Base-by-base conservation (phyloP, 2,329 filamentous ascomycete genomes). In the Trichoderma sp. region DNA sequence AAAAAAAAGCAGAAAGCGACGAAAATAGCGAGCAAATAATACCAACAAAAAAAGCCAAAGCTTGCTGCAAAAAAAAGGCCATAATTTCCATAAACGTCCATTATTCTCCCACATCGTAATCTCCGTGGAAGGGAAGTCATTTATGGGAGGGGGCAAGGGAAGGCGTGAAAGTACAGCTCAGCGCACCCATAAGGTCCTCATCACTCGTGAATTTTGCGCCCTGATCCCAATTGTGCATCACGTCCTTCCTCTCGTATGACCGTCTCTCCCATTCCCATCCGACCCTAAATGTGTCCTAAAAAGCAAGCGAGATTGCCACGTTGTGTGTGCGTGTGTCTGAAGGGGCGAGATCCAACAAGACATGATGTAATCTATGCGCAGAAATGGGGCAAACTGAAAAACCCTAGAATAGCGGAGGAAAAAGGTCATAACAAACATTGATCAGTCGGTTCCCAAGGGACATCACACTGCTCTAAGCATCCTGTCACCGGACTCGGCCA, bases 281-380 rank as follows among this genome's bases (percentile, higher is more conserved):
- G 63, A 68, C 68, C 62, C 68, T 61, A 33, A 33, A 62, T 58
- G 62, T 61, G 68, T 70, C 63, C 65, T 64, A 58, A 61, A 67
- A 70, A 68, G 68, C 63, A 68, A 70, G 62, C 47, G 57, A 61
- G 64, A 58, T 29, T 69, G 68, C 62, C 68, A 60, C 56, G 61
- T 69, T 66, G 67, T 58, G 67, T 27, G 68, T 64, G 68, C 43
- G 29, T 58, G 53, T 53, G 62, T 68, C 65, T 72, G 71, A 72
- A 74, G 70, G 60, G 74, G 74, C 72, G 73, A 74, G 73, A 78
- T 77, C 76, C 75, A 77, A 78, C 70, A 73, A 72, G 74, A 77
- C 74, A 76, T 76, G 72, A 76, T 76, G 77, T 75, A 77, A 74
- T 80, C 78, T 79, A 79, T 78, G 77, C 76, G 77, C 75, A 76